Conservation (phyloP, 257 asterid genomes). For the Apocynum venetum region DNA sequence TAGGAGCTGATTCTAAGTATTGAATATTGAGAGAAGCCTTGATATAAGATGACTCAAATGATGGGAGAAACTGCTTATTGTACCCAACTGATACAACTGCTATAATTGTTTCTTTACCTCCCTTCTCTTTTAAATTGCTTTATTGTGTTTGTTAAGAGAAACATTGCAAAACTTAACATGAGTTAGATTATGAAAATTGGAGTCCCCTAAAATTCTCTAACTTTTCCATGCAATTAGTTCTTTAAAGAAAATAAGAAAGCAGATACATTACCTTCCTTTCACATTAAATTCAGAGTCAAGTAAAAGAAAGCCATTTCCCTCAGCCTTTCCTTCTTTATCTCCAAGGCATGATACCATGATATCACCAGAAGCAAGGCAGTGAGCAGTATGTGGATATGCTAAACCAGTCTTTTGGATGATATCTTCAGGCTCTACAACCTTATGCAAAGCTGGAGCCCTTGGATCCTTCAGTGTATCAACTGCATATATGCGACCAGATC, state of each 20-base stretch:
- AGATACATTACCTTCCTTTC: constrained; percentile 71
- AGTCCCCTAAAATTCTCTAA: neutral
- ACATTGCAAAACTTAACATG: neutral
- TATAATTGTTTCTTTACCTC: neutral
- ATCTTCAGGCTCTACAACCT: constrained; percentile 76
- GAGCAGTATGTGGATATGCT: constrained; percentile 96
- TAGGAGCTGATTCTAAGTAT: neutral
- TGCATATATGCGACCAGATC: constrained; percentile 96
- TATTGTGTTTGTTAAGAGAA: neutral
- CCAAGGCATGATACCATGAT: constrained; percentile 98
- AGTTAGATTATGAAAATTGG: neutral
- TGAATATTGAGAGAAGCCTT: neutral
- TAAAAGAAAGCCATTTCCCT: constrained; percentile 90
- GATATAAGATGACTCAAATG: neutral
- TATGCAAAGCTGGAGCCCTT: constrained; percentile 68
- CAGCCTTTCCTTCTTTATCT: constrained; percentile 91
- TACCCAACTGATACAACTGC: neutral
- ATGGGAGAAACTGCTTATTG: neutral
- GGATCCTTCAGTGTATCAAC: constrained; percentile 77
- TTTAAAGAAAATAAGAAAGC: neutral
- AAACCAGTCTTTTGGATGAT: constrained; percentile 73
- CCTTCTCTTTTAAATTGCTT: neutral
- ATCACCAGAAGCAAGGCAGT: constrained; percentile 96
- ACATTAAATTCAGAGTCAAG: constrained; percentile 87
- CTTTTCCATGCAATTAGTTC: neutral